Evolutionary conservation across 169 alveolate species (phyloP).

Genomic region (Theileria annulata): DNA sequence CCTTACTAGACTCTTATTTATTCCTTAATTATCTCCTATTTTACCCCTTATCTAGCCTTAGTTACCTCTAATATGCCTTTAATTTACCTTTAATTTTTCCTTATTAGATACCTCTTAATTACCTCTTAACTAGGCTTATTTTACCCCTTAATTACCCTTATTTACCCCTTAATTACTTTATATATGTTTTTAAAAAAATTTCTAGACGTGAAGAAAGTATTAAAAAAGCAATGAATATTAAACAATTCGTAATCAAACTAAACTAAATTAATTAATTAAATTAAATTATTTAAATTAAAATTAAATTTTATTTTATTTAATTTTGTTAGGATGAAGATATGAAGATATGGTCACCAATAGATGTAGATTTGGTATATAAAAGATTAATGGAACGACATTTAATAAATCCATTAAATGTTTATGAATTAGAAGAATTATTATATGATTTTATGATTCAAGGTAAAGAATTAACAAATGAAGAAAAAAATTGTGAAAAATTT

Average conservation of each 20-base stretch:
- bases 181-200: neutral
- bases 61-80: neutral
- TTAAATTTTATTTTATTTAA: too few relatives aligned
- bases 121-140: neutral
- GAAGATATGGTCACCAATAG: slow-evolving; percentile 53
- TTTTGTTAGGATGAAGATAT: slow-evolving; percentile 31
- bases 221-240: neutral
- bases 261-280: neutral
- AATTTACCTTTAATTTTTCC: too few relatives aligned
- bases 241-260: neutral
- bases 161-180: neutral
- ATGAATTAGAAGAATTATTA: slow-evolving; percentile 31
- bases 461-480: slow-evolving; percentile 25
- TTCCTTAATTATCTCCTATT: too few relatives aligned
- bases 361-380: slow-evolving; percentile 57
- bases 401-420: slow-evolving; percentile 29
- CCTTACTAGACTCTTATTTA: too few relatives aligned
- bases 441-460: slow-evolving; percentile 25
- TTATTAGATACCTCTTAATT: too few relatives aligned
- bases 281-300: neutral
- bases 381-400: slow-evolving; percentile 39
- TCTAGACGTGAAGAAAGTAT: slow-evolving; percentile 15
- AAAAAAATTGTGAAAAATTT: slow-evolving; percentile 45
- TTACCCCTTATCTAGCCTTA: neutral
- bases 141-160: neutral